These are phyloP conservation scores for Epichloe typhina DNA, from an alignment of 2,329 filamentous ascomycete genomes.

Conservation along the genomic window DNA sequence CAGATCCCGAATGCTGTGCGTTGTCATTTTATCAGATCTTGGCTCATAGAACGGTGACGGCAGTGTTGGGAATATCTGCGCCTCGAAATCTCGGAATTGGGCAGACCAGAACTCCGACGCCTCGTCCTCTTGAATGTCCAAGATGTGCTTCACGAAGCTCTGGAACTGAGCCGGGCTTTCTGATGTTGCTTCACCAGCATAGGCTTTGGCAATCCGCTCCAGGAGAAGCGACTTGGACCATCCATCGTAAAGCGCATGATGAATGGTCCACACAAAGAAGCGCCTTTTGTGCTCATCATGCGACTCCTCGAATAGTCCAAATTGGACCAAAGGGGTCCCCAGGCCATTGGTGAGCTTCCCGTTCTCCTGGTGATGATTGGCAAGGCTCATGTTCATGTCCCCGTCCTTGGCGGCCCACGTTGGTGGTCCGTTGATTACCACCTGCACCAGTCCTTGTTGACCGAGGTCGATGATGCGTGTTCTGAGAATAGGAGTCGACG, in stretches of 20 bases:
- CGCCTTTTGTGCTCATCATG: background rate
- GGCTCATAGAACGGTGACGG: slow-evolving; percentile 3
- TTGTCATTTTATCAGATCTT: slow-evolving; percentile 1
- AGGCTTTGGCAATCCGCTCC: slow-evolving; percentile 6
- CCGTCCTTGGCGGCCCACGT: slow-evolving; percentile 1
- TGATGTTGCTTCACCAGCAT: slow-evolving; percentile 3
- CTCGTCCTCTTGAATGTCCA: slow-evolving; percentile 13
- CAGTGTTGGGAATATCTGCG: slow-evolving; percentile 6
- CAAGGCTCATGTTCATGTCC: background rate
- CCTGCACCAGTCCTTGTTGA: slow-evolving; percentile 9
- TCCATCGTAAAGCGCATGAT: slow-evolving; percentile 38
- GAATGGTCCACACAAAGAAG: slow-evolving; percentile 10
- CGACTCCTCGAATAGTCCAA: slow-evolving; percentile 1
- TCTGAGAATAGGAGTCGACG: slow-evolving; percentile 7
- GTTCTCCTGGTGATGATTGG: background rate
- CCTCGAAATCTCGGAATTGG: slow-evolving; percentile 18
- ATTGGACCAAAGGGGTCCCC: slow-evolving; percentile 7
- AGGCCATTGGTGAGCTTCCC: slow-evolving; percentile 6
- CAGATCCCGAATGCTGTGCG: slow-evolving; percentile 2
- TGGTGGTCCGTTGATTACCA: slow-evolving; percentile 3
- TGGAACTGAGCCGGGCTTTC: slow-evolving; percentile 15
- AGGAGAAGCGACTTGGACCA: slow-evolving; percentile 31
- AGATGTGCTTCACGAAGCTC: slow-evolving; percentile 29
- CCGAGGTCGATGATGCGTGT: slow-evolving; percentile 8
- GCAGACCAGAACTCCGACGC: slow-evolving; percentile 27